Conservation (phyloP, 768 basidiomycete species). For the Russula sp. region DNA sequence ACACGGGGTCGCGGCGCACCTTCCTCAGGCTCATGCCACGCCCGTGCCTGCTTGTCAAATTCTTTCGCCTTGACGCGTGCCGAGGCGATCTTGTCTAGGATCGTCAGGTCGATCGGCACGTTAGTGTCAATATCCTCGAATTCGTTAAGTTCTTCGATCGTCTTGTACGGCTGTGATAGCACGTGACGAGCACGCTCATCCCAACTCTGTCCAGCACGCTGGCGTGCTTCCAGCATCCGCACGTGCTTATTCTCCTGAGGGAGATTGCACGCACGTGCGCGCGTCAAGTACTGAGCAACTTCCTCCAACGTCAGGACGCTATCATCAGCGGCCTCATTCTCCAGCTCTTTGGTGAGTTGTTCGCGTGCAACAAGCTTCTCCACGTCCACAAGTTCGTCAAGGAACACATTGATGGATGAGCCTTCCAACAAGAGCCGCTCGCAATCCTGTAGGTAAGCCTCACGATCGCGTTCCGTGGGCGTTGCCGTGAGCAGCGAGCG, state of each 20-base stretch:
- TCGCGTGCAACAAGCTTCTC: conserved; percentile 77
- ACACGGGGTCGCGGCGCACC: conserved; percentile 53
- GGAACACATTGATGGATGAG: conserved; percentile 71
- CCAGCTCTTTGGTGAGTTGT: conserved; percentile 67
- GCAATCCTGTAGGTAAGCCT: conserved; percentile 59
- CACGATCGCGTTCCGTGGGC: conserved; percentile 38
- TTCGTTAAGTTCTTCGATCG: conserved; percentile 68
- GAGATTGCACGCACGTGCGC: conserved; percentile 64
- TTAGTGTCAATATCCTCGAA: conserved; percentile 57
- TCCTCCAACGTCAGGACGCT: conserved; percentile 64
- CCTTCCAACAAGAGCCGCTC: conserved; percentile 62
- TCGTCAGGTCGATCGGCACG: conserved; percentile 61
- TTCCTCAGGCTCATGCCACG: conserved; percentile 56
- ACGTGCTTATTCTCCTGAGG: conserved; percentile 58
- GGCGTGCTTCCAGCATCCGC: conserved; percentile 53
- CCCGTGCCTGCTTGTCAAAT: conserved; percentile 69
- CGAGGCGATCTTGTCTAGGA: conserved; percentile 58
- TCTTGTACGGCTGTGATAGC: conserved; percentile 62
- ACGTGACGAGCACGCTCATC: conserved; percentile 59
- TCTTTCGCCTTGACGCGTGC: conserved; percentile 66
- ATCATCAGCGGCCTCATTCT: conserved; percentile 60
- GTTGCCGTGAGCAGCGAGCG: conserved; percentile 41
- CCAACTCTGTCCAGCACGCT: conserved; percentile 70
- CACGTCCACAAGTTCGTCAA: conserved; percentile 72
- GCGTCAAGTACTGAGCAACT: conserved; percentile 61